Conservation (phyloP, 208 protist species). For the Trichomonas gallinae region DNA sequence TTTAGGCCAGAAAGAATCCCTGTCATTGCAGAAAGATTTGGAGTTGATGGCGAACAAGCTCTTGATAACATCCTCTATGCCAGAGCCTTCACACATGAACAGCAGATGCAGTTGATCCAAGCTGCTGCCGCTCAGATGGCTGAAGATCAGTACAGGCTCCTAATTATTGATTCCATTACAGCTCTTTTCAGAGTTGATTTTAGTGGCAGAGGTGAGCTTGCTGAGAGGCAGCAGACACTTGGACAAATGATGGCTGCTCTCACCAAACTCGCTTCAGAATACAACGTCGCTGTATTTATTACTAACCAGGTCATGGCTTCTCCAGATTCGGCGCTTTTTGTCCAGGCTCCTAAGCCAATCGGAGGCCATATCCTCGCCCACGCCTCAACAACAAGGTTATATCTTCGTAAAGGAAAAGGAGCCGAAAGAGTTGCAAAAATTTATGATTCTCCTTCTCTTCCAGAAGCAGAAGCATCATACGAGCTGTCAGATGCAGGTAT, state of each 20-base stretch:
- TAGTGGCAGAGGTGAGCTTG: slow-evolving; percentile 34
- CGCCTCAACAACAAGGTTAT: slow-evolving; percentile 75
- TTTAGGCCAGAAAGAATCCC: slow-evolving; percentile 84
- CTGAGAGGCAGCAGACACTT: slow-evolving; percentile 37
- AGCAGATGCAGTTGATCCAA: slow-evolving; percentile 42
- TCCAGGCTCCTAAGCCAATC: slow-evolving; percentile 68
- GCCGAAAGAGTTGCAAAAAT: slow-evolving; percentile 90
- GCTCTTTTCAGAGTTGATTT: slow-evolving; percentile 77
- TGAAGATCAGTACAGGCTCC: slow-evolving; percentile 51
- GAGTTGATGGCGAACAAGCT: slow-evolving; percentile 63
- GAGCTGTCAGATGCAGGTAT: slow-evolving; percentile 82
- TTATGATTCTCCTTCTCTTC: slow-evolving; percentile 86
- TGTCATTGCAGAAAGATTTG: slow-evolving; percentile 78
- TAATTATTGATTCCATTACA: slow-evolving; percentile 95
- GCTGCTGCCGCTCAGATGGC: slow-evolving; percentile 40
- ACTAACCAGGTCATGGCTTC: slow-evolving; percentile 63
- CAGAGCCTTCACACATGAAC: slow-evolving; percentile 72
- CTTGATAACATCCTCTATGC: slow-evolving; percentile 90
- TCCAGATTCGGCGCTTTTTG: slow-evolving; percentile 51
- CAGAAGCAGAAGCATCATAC: slow-evolving; percentile 76
- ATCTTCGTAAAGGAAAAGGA: slow-evolving; percentile 75
- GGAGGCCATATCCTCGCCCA: slow-evolving; percentile 94
- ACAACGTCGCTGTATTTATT: slow-evolving; percentile 67
- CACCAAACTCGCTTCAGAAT: slow-evolving; percentile 76
- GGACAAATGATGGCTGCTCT: slow-evolving; percentile 50